Conservation (phyloP, 345 rosid species). For the Eutrema japonicum region DNA sequence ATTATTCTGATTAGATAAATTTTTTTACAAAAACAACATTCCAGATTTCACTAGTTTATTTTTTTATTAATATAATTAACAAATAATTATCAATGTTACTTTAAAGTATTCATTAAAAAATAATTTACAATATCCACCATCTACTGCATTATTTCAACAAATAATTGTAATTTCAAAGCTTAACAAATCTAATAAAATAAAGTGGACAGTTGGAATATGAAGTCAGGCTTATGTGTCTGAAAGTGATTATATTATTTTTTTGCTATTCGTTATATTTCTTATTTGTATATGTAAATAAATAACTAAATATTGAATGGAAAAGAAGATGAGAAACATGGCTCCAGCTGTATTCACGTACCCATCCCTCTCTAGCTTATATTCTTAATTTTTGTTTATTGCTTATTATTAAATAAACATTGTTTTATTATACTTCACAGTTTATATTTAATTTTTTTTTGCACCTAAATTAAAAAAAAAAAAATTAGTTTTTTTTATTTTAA, state of each 20-base stretch:
- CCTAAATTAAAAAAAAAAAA: too few species aligned
- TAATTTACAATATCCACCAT: neutral
- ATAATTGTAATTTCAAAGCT: slow-evolving; percentile 10
- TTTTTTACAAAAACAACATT: too few species aligned
- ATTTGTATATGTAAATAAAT: slow-evolving; percentile 21
- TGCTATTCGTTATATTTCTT: slow-evolving; percentile 41
- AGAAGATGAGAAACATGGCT: slow-evolving; percentile 46
- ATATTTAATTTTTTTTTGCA: too few species aligned
- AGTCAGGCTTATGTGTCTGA: slow-evolving; percentile 54
- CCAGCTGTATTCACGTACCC: slow-evolving; percentile 76
- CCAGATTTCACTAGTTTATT: too few species aligned
- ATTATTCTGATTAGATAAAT: too few species aligned
- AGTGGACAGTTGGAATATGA: slow-evolving; percentile 38
- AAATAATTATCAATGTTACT: neutral
- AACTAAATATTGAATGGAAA: slow-evolving; percentile 11
- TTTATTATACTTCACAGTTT: neutral
- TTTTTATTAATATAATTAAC: neutral
- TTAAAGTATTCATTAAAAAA: neutral
- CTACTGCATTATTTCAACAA: slow-evolving; percentile 24
- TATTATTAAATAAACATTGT: slow-evolving; percentile 1
- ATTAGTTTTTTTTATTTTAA: too few species aligned
- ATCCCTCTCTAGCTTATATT: slow-evolving; percentile 41
- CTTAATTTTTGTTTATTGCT: slow-evolving; percentile 14
- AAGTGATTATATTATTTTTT: slow-evolving; percentile 49
- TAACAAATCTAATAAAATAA: slow-evolving; percentile 22